Conservation (phyloP, 306 rosid genomes). For the Glycine latifolia region DNA sequence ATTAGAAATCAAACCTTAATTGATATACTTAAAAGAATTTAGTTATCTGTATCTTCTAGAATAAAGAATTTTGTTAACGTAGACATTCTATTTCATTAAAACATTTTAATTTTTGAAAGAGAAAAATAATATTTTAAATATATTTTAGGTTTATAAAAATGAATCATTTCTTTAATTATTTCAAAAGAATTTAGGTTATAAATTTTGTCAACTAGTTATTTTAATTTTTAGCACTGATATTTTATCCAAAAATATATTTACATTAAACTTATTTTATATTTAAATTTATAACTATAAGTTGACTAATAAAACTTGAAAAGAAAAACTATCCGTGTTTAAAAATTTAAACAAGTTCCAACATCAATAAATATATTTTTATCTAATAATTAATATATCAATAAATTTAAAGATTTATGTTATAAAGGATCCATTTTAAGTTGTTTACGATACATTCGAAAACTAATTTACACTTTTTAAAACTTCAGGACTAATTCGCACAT, state of each 20-base stretch:
- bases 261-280: neutral
- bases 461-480: neutral
- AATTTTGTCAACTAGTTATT: neutral
- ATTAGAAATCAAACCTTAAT: neutral
- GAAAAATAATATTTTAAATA: neutral
- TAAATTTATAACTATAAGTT: neutral
- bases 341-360: neutral
- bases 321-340: neutral
- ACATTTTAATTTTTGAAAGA: neutral
- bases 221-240: neutral
- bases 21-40: no score
- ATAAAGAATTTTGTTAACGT: neutral
- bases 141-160: no score
- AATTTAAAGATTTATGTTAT: neutral
- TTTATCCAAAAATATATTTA: neutral
- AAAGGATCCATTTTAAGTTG: neutral
- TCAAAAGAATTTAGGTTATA: neutral
- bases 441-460: neutral
- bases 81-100: neutral
- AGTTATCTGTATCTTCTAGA: no score
- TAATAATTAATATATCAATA: neutral
- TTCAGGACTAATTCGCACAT: neutral
- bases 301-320: neutral
- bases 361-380: neutral
- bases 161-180: no score